Evolutionary conservation across 768 basidiomycete genomes (phyloP).

Genomic region (Dacryopinax spathularia): DNA sequence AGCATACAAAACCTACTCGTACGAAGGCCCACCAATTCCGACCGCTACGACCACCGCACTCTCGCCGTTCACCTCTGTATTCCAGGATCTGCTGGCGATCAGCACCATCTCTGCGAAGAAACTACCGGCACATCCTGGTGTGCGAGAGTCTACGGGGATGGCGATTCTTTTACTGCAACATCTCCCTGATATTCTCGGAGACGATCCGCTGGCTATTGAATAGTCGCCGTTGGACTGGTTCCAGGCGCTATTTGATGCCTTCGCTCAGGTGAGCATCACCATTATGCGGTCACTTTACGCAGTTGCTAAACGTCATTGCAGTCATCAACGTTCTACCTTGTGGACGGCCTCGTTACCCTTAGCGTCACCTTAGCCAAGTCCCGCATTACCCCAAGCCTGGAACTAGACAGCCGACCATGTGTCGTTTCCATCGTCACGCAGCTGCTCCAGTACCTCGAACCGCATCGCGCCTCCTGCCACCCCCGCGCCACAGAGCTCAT

Average conservation of each 20-base stretch:
- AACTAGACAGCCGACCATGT: slow-evolving; percentile 40
- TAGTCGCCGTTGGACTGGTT: slow-evolving; percentile 64
- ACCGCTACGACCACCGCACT: background rate
- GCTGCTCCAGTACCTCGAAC: slow-evolving; percentile 60
- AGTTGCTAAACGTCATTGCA: slow-evolving; percentile 19
- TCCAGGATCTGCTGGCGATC: slow-evolving; percentile 41
- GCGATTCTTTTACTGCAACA: slow-evolving; percentile 38
- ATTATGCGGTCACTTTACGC: slow-evolving; percentile 7
- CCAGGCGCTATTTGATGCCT: slow-evolving; percentile 33
- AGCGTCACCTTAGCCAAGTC: slow-evolving; percentile 42
- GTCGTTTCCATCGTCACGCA: slow-evolving; percentile 50
- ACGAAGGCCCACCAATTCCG: background rate
- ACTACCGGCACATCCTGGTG: slow-evolving; percentile 8
- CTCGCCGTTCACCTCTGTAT: slow-evolving; percentile 40
- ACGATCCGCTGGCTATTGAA: slow-evolving; percentile 22
- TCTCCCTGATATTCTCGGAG: slow-evolving; percentile 33
- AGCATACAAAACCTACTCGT: background rate
- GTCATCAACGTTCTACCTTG: slow-evolving; percentile 49
- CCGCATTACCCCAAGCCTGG: slow-evolving; percentile 37
- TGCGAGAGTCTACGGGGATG: slow-evolving; percentile 41
- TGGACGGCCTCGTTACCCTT: slow-evolving; percentile 49
- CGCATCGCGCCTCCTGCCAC: slow-evolving; percentile 57
- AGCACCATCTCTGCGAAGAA: slow-evolving; percentile 31
- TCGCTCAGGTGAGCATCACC: slow-evolving; percentile 36
- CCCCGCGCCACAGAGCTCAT: slow-evolving; percentile 65